Base-by-base conservation (phyloP, 2,329 filamentous ascomycete species). In the Fusarium nisikadoi region DNA sequence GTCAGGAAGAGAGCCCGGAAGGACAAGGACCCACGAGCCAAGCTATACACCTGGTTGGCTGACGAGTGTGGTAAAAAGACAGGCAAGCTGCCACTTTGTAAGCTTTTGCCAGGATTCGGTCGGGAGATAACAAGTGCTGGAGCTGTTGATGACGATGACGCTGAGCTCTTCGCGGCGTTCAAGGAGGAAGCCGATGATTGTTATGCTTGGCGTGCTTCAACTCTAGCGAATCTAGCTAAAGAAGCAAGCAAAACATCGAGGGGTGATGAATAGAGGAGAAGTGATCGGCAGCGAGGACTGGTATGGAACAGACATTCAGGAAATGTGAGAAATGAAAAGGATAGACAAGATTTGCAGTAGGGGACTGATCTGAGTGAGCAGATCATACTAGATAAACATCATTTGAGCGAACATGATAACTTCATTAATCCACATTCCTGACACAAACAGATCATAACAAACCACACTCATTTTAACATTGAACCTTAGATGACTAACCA, bases 401-500 rank as follows among this genome's bases (percentile, higher is more conserved):
- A 54, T 58, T 31, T 41, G 29, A 65, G 47, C 23, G 52, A 46
- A 45, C n/a, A 53, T 35, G 55, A 54, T 55, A 29, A 38, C 36
- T 72, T 70, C 47, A 57, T 58, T 50, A 62, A 57, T 63, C n/a
- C 45, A 49, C 49, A 56, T 54, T 70, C 65, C 52, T 66, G 43
- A 39, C 50, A 55, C 50, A 35, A 14, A 46, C 36, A 67, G 19
- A 38, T 31, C 52, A 53, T 53, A 57, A 62, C 39, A 67, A 25
- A 52, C 60, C 55, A 62, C 55, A 62, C 54, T 50, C 25, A 56
- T 35, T 33, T 55, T 27, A 31, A 38, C 49, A 47, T 49, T 59
- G 25, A 64, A 53, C 35, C 19, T 43, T 62, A 46, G 33, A 71
- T 58, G 70, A 60, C 61, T 72, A 73, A 71, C 55, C 64, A 76